Conservation (phyloP, 371 early-diverging fungal species). For the Mortierella sp. region DNA sequence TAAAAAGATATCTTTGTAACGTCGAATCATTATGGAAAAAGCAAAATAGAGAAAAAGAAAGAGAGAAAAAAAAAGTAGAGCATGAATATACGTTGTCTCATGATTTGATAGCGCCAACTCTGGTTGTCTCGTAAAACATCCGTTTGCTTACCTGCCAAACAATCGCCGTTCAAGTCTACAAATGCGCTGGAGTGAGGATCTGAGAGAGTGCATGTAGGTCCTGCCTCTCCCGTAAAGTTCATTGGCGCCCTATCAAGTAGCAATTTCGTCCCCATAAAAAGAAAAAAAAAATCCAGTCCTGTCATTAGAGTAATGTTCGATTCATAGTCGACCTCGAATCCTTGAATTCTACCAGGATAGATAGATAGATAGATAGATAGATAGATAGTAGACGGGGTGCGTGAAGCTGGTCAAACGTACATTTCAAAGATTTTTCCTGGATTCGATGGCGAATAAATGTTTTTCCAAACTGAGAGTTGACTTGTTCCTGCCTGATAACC, state of each 20-base stretch:
- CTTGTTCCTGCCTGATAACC: slow-evolving; percentile 47
- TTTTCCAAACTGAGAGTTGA: slow-evolving; percentile 65
- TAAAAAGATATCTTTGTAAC: slow-evolving; percentile 78
- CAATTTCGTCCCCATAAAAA: neutral
- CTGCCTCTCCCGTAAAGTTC: slow-evolving; percentile 43
- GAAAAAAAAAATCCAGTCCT: slow-evolving; percentile 1
- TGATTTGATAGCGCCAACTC: too few species aligned
- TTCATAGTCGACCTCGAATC: slow-evolving; percentile 12
- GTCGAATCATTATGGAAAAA: too few species aligned
- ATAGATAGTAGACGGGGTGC: neutral
- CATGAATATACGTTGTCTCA: neutral
- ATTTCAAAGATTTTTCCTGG: slow-evolving; percentile 51
- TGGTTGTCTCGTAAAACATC: slow-evolving; percentile 2
- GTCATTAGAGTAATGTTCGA: neutral
- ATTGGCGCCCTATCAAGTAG: slow-evolving; percentile 23
- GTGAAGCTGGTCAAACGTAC: slow-evolving; percentile 21
- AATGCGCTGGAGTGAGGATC: slow-evolving; percentile 91
- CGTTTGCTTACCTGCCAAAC: slow-evolving; percentile 69
- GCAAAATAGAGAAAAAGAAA: too few species aligned
- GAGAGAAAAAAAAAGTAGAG: too few species aligned
- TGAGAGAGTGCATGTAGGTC: slow-evolving; percentile 69
- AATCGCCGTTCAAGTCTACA: slow-evolving; percentile 93
- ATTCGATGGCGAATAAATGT: slow-evolving; percentile 42
- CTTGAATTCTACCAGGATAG: neutral
- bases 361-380: neutral